phyloP scores from a whole-genome alignment of 345 rosid genomes.

The Sonneratia caseolaris region DNA sequence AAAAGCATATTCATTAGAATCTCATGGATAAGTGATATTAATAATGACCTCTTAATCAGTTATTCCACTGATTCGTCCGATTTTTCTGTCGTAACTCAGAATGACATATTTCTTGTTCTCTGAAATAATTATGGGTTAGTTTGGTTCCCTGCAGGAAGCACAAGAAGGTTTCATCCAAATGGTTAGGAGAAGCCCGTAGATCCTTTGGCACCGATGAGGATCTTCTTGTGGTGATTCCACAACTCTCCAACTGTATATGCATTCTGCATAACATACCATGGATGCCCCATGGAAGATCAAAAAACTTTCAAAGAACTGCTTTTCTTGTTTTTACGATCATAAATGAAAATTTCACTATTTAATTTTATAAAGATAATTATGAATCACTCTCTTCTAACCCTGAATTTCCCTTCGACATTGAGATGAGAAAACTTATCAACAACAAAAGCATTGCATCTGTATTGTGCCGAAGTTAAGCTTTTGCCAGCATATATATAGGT shows the following conservation, averaged over 20 bases:
- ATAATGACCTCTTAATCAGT: too few relatives aligned
- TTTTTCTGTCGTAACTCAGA: too few relatives aligned
- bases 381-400: too few relatives aligned
- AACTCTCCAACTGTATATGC: neutral
- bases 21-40: neutral
- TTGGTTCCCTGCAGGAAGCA: slow-evolving; percentile 34
- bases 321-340: neutral
- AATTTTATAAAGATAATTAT: too few relatives aligned
- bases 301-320: neutral
- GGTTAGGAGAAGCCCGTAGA: slow-evolving; percentile 63
- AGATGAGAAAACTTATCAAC: neutral
- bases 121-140: neutral
- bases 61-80: too few relatives aligned
- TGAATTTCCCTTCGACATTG: neutral
- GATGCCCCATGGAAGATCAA: neutral
- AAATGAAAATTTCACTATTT: neutral
- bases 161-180: slow-evolving; percentile 53
- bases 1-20: neutral
- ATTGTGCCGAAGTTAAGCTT: neutral
- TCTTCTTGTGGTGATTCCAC: slow-evolving; percentile 56
- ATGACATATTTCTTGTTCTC: neutral
- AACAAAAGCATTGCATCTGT: neutral
- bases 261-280: neutral
- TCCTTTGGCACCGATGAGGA: slow-evolving; percentile 83
- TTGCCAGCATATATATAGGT: neutral